Conservation (phyloP, 2,329 filamentous ascomycete species). For the Rutstroemia sp. region DNA sequence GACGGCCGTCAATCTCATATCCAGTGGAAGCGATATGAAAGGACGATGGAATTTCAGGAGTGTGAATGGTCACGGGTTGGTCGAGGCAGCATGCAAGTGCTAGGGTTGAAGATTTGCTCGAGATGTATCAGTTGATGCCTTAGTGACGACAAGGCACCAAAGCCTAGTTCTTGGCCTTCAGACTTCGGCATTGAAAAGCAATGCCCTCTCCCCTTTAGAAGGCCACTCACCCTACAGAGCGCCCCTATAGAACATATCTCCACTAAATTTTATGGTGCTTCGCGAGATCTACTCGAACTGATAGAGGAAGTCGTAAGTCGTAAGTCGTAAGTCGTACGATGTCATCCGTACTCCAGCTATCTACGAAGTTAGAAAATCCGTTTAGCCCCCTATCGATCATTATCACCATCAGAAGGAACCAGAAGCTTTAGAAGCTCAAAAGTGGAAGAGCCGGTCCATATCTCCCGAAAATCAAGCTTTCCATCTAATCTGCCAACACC, state of each 20-base stretch:
- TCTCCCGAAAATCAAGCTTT: no score
- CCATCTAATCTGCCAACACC: not conserved
- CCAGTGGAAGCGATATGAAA: not conserved
- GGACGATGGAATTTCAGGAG: not conserved
- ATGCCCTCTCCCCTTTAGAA: no score
- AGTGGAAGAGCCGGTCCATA: no score
- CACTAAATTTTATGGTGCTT: not conserved
- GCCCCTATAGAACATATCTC: not conserved
- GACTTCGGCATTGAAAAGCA: no score
- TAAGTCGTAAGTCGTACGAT: no score
- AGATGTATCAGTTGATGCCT: not conserved
- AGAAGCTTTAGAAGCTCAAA: no score
- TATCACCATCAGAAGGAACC: no score
- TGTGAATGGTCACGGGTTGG: not conserved
- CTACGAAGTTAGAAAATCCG: not conserved
- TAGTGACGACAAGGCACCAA: not conserved
- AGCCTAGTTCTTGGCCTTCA: not conserved
- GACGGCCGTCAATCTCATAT: not conserved
- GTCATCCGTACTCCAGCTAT: no score
- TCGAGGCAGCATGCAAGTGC: not conserved
- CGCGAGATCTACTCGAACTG: no score
- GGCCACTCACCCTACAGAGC: not conserved
- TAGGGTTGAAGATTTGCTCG: no score
- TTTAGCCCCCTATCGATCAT: not conserved
- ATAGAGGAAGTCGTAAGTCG: no score